phyloP scores from a whole-genome alignment of 148 eudicot genomes.

The Rhododendron mucronatum region DNA sequence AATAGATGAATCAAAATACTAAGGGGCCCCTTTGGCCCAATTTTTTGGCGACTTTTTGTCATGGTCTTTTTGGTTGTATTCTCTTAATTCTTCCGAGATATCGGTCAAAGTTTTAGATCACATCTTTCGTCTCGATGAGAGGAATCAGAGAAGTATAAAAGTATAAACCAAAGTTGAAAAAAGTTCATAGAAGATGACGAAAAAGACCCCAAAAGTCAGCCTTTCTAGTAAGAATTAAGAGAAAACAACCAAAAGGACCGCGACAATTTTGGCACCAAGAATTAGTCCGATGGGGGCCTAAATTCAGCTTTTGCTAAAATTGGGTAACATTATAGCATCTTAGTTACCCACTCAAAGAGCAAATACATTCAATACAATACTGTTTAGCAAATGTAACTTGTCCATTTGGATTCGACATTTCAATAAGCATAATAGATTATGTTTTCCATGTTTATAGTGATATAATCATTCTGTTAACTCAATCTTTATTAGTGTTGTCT shows the following conservation, averaged over 20 bases:
- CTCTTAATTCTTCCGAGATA: background rate
- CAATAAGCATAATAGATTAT: background rate
- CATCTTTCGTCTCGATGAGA: too few relatives aligned
- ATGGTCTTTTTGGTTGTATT: background rate
- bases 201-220: background rate
- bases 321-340: background rate
- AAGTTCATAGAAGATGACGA: background rate
- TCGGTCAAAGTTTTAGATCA: background rate
- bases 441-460: background rate
- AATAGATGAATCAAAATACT: background rate
- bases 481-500: background rate
- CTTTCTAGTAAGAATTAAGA: background rate
- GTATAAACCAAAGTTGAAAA: background rate
- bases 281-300: background rate
- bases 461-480: background rate
- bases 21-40: background rate
- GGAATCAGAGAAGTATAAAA: background rate
- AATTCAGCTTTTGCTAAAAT: background rate
- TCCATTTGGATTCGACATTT: background rate
- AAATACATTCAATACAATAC: background rate
- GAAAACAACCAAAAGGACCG: background rate
- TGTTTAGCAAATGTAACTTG: background rate
- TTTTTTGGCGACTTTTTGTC: background rate
- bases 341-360: background rate
- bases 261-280: background rate